A percentile compares a stretch with the other conserved stretches of the same genome.
These are phyloP conservation scores for Tylopilus sp. DNA, from an alignment of 768 basidiomycete genomes.

Conservation along the genomic window DNA sequence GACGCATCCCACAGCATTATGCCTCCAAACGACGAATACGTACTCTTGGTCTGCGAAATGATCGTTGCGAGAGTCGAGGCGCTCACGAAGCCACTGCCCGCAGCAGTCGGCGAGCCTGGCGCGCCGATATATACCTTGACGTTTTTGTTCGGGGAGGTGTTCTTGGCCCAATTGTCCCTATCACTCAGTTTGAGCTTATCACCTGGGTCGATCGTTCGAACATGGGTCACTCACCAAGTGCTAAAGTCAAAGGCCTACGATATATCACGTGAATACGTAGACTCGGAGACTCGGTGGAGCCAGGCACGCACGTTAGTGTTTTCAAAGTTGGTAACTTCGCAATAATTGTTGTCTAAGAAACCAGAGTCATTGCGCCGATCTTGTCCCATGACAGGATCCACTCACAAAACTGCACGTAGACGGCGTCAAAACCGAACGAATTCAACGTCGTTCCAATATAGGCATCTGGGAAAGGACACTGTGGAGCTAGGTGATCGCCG, in stretches of 20 bases:
- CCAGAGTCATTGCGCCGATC: too few species aligned
- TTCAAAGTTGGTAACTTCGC: too few species aligned
- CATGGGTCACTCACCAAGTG: constrained; percentile 30
- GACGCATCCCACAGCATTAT: constrained; percentile 47
- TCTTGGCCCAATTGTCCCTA: constrained; percentile 47
- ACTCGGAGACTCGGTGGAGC: too few species aligned
- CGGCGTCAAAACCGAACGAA: constrained; percentile 61
- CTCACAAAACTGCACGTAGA: constrained; percentile 67
- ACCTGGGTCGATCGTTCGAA: too few species aligned
- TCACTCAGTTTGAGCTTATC: too few species aligned
- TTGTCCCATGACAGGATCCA: too few species aligned
- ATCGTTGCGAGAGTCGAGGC: constrained; percentile 32
- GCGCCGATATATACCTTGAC: constrained; percentile 45
- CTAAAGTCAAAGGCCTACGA: constrained; percentile 46
- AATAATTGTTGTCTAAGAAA: too few species aligned
- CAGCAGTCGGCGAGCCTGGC: constrained; percentile 40
- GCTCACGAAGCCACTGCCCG: constrained; percentile 39
- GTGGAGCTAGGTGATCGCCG: constrained; percentile 21
- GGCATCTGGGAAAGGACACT: constrained; percentile 69
- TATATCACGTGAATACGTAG: neutral
- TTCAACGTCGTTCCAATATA: constrained; percentile 58
- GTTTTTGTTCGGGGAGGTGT: constrained; percentile 39
- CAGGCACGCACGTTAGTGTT: too few species aligned
- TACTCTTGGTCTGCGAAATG: constrained; percentile 32
- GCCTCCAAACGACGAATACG: constrained; percentile 43